Conservation (phyloP, 2,329 filamentous ascomycete species). For the Pseudogymnoascus sp. region DNA sequence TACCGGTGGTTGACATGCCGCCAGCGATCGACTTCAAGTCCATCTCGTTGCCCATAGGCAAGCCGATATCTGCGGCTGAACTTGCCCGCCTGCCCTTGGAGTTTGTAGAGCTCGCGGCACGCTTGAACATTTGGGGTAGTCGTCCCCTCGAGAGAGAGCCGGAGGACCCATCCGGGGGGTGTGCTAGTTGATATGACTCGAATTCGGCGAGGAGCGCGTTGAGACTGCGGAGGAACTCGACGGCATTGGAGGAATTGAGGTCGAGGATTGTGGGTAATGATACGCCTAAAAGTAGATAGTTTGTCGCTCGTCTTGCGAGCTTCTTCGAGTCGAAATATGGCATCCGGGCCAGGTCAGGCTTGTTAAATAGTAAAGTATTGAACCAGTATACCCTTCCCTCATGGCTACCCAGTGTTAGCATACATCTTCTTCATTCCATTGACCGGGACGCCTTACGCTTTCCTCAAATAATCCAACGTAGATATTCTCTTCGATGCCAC, state of each 20-base stretch:
- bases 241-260: constrained; percentile 67
- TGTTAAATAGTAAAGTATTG: constrained; percentile 89
- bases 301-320: constrained; percentile 81
- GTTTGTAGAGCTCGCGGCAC: constrained; percentile 40
- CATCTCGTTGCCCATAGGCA: constrained; percentile 39
- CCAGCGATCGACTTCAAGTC: constrained; percentile 39
- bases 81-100: constrained; percentile 51
- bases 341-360: constrained; percentile 69
- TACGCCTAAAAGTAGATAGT: constrained; percentile 86
- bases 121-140: constrained; percentile 76
- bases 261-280: constrained; percentile 87
- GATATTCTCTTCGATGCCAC: constrained; percentile 87
- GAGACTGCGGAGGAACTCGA: constrained; percentile 81
- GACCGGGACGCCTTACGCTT: constrained; percentile 58
- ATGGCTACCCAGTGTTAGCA: constrained; percentile 50
- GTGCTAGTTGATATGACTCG: constrained; percentile 83
- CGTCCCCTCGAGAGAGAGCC: constrained; percentile 68
- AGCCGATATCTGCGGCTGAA: constrained; percentile 51
- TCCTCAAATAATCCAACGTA: constrained; percentile 85
- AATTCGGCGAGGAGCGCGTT: constrained; percentile 85
- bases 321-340: constrained; percentile 80
- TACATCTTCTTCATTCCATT: neutral
- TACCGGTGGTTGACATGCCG: constrained; percentile 31
- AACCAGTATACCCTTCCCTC: constrained; percentile 97
- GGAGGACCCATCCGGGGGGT: constrained; percentile 66